Evolutionary conservation across 441 rosid species (phyloP).

Genomic region (Theobroma grandiflorum): DNA sequence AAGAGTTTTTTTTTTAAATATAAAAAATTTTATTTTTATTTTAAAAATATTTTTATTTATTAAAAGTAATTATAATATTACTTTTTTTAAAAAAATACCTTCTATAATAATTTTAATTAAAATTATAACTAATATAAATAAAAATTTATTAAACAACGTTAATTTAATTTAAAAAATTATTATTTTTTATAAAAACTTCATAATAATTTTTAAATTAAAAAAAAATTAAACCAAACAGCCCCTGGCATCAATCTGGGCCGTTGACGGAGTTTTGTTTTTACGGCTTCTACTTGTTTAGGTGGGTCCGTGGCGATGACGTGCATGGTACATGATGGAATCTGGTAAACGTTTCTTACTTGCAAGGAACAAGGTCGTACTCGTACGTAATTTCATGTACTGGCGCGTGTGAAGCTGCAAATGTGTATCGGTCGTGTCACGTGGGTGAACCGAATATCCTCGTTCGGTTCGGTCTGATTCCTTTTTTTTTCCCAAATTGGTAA

Average conservation of each 20-base stretch:
- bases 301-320: neutral
- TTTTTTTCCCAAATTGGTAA: neutral
- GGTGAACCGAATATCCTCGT: neutral
- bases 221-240: too few relatives aligned
- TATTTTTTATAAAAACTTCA: too few relatives aligned
- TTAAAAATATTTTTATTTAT: too few relatives aligned
- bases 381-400: neutral
- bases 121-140: too few relatives aligned
- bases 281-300: neutral
- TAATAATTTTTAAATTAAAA: too few relatives aligned
- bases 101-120: too few relatives aligned
- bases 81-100: too few relatives aligned
- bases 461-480: neutral
- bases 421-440: neutral
- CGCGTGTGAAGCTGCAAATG: conserved; percentile 4
- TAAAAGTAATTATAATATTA: too few relatives aligned
- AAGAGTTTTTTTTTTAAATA: too few relatives aligned
- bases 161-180: too few relatives aligned
- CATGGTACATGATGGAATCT: neutral
- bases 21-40: too few relatives aligned
- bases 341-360: neutral
- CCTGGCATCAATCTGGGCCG: conserved; percentile 3
- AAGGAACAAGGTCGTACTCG: neutral
- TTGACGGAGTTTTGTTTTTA: neutral
- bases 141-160: too few relatives aligned